Conservation (phyloP, 1,139 yeast species). For the Kodamaea arcana region DNA sequence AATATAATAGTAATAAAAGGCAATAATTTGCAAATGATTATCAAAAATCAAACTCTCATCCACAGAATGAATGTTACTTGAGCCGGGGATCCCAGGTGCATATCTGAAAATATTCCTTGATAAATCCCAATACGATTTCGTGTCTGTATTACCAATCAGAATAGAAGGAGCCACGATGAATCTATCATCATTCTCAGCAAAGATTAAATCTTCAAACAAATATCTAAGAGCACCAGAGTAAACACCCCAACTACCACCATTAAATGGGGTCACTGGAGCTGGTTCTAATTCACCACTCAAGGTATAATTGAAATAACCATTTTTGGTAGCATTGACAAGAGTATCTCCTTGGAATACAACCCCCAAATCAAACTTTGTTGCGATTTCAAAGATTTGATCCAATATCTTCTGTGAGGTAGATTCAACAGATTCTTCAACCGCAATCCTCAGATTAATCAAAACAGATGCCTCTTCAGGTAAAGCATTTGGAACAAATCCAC, state of each 20-base stretch:
- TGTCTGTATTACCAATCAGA: conserved; percentile 41
- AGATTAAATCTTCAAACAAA: conserved; percentile 47
- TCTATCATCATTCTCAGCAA: conserved; percentile 23
- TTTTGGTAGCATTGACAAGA: conserved; percentile 24
- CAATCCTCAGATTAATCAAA: conserved; percentile 56
- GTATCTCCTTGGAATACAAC: conserved; percentile 34
- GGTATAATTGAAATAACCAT: conserved; percentile 46
- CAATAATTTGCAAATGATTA: conserved; percentile 22
- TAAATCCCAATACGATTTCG: conserved; percentile 39
- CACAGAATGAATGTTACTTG: conserved; percentile 28
- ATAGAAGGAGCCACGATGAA: conserved; percentile 32
- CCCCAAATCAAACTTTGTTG: conserved; percentile 45
- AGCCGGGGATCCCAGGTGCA: conserved; percentile 25
- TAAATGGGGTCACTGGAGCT: conserved; percentile 54
- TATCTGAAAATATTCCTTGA: conserved; percentile 36
- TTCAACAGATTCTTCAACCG: conserved; percentile 45
- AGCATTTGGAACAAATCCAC: conserved; percentile 71
- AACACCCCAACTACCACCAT: conserved; percentile 47
- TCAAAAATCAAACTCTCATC: conserved; percentile 30
- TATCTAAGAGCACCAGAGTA: conserved; percentile 56
- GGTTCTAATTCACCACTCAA: conserved; percentile 43
- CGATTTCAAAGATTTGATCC: conserved; percentile 35
- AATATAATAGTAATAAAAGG: conserved; percentile 37
- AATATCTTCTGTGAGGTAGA: conserved; percentile 37
- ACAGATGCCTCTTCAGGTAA: conserved; percentile 64